Evolutionary conservation across 208 protist genomes (phyloP).

Genomic region (Crithidia acanthocephali): DNA sequence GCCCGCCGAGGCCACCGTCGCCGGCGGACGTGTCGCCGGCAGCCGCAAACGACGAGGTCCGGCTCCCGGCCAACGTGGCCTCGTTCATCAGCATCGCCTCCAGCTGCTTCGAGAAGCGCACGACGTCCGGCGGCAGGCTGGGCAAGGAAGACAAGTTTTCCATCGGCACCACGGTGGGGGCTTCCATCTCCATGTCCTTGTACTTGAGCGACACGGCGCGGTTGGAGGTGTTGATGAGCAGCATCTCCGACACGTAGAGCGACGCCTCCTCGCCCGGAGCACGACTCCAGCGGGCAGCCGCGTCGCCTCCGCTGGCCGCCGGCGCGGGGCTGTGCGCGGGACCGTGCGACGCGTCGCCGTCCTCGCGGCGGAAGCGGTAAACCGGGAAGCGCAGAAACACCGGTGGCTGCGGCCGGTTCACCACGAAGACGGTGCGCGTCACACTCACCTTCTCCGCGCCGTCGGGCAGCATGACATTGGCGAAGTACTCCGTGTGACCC

Average conservation of each 20-base stretch:
- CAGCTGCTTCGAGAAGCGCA: conserved; percentile 38
- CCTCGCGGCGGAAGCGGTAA: conserved; percentile 44
- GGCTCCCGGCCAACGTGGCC: conserved; percentile 12
- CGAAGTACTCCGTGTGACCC: conserved; percentile 61
- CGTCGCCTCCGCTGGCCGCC: neutral
- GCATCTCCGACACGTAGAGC: conserved; percentile 40
- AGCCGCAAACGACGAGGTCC: conserved; percentile 7
- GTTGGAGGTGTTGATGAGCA: conserved; percentile 38
- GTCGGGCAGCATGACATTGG: conserved; percentile 83
- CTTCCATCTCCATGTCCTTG: conserved; percentile 35
- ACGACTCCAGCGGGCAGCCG: conserved; percentile 27
- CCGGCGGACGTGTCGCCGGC: neutral
- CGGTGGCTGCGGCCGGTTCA: conserved; percentile 50
- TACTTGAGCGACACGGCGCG: conserved; percentile 42
- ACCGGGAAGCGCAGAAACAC: conserved; percentile 51
- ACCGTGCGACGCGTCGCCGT: neutral
- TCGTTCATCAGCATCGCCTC: conserved; percentile 38
- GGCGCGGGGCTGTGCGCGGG: neutral
- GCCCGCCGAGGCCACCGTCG: neutral
- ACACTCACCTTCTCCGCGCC: conserved; percentile 70
- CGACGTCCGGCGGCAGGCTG: conserved; percentile 26
- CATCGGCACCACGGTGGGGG: conserved; percentile 21
- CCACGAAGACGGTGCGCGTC: conserved; percentile 66
- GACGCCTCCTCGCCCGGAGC: conserved; percentile 17
- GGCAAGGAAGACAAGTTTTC: conserved; percentile 42